Evolutionary conservation across 352 stramenopile species (phyloP).

Genomic region (Phytophthora pisi): DNA sequence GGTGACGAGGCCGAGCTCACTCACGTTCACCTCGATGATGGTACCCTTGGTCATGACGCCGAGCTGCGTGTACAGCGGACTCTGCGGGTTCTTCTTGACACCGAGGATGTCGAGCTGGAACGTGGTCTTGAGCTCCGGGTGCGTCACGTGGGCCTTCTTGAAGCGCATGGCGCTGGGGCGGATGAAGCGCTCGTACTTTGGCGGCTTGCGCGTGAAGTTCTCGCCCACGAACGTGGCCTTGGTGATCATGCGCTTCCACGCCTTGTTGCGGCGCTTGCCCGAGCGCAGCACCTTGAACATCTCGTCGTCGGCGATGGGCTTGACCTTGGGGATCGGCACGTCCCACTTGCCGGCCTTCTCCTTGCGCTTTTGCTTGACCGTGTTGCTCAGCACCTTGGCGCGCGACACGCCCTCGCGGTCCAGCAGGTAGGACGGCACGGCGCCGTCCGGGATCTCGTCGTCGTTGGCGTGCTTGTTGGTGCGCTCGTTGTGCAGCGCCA

Average conservation of each 20-base stretch:
- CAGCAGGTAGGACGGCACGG: conserved; percentile 98
- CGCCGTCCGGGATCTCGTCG: conserved; percentile 96
- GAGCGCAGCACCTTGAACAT: conserved; percentile 99
- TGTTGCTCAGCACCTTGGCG: conserved; percentile 99
- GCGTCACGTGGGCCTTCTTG: conserved; percentile 99
- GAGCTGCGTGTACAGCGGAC: conserved; percentile 96
- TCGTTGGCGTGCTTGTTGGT: conserved; percentile 99
- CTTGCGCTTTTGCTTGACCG: conserved; percentile 99
- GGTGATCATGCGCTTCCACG: conserved; percentile 91
- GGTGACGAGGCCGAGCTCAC: conserved; percentile 98
- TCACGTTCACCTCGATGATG: conserved; percentile 99
- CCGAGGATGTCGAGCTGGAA: conserved; percentile 99
- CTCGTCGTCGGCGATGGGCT: conserved; percentile 99
- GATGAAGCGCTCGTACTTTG: conserved; percentile 99
- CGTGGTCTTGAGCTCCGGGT: conserved; percentile 99
- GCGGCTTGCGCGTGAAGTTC: conserved; percentile 99
- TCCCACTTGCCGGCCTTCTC: conserved; percentile 99
- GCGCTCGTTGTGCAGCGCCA: conserved; percentile 98
- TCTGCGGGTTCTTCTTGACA: conserved; percentile 99
- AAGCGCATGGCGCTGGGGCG: conserved; percentile 98
- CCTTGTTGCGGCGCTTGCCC: conserved; percentile 96
- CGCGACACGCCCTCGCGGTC: conserved; percentile 98
- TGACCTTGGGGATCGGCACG: conserved; percentile 98
- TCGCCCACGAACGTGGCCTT: conserved; percentile 99
- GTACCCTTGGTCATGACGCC: conserved; percentile 99